Base-by-base conservation (phyloP, 78 protist species). In the Chrysochromulina parva region DNA sequence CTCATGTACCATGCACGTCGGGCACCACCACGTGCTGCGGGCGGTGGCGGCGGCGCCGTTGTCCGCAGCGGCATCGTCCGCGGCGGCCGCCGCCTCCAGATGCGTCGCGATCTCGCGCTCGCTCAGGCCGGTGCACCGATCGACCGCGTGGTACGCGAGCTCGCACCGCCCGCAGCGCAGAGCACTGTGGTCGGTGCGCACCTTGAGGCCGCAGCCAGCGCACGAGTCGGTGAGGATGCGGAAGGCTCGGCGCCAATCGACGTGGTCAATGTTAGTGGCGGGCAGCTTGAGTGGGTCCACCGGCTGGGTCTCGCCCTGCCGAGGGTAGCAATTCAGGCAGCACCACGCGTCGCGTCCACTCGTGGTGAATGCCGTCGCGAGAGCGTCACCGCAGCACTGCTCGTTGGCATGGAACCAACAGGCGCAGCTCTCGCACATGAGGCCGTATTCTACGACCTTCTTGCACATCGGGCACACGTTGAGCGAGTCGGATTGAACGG, bases 381-480 rank as follows among this genome's bases (percentile, higher is more conserved):
- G 52, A 3, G 78, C 38, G 10, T 28, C 52, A 19, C 78, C 78
- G 50, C 78, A 69, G 78, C 78, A 69, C n/a, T 5, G 7, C 78
- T 69, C 78, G 52, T 28, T 69, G 52, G 78, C 78, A 13, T 28
- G 50, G 78, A 69, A 69, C 52, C 52, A 69, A 50, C 78, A 5
- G 48, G 48, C 78, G 48, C 78, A 69, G 28, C 48, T n/a, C 48
- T 5, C 78, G 78, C 78, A 69, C 50, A 5, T 26, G 52, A 69
- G 50, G 78, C 78, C 78, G 78, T 28, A 69, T 50, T 69, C 78
- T 1, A 69, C 78, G n/a, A 69, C 78, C 78, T 69, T 69, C 48
- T 4, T 28, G 78, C 78, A 69, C n/a, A 69, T 5, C 78, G 78
- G 78, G 78, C 78, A 69, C 16, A 69, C 50, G 38, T 17, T 17